phyloP scores from a whole-genome alignment of 805 yeast species.

The Candida germanica region DNA sequence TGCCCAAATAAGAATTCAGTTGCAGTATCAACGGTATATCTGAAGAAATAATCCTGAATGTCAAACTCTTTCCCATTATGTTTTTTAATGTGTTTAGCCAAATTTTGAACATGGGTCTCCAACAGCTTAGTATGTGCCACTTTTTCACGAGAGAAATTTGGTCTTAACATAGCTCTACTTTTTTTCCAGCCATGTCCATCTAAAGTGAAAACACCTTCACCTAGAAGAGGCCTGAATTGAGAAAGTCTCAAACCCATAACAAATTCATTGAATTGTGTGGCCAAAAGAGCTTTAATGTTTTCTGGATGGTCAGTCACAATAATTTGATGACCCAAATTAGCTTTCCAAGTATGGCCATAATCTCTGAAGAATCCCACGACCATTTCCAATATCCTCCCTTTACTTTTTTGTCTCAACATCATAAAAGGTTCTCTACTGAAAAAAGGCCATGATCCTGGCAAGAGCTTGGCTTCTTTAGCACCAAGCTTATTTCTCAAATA shows the following conservation, averaged over 20 bases:
- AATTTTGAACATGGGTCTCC: conserved; percentile 24
- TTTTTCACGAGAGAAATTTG: conserved; percentile 33
- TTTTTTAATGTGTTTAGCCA: conserved; percentile 21
- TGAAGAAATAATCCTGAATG: conserved; percentile 29
- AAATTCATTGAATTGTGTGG: conserved; percentile 34
- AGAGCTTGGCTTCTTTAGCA: conserved; percentile 10
- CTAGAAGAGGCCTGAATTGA: conserved; percentile 28
- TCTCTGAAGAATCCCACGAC: conserved; percentile 13
- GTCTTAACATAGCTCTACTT: conserved; percentile 32
- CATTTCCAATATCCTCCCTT: conserved; percentile 11
- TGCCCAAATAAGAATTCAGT: conserved; percentile 40
- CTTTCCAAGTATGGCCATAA: conserved; percentile 15
- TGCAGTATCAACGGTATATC: conserved; percentile 35
- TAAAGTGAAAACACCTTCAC: conserved; percentile 35
- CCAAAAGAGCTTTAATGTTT: conserved; percentile 31
- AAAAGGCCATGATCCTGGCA: conserved; percentile 15
- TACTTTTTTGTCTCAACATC: conserved; percentile 11
- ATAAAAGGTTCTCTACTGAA: conserved; percentile 13
- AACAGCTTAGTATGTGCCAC: conserved; percentile 28
- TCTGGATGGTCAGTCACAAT: conserved; percentile 29
- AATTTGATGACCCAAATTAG: conserved; percentile 20
- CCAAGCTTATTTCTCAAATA: conserved; percentile 11
- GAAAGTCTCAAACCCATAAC: conserved; percentile 28
- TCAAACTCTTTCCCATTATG: conserved; percentile 24
- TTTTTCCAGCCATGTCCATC: conserved; percentile 37